Percentiles rank a stretch among this genome's conserved stretches.
Evolutionary conservation across 2,329 filamentous ascomycete species (phyloP).

Genomic region (Cladosporium austrohemisphaericum): DNA sequence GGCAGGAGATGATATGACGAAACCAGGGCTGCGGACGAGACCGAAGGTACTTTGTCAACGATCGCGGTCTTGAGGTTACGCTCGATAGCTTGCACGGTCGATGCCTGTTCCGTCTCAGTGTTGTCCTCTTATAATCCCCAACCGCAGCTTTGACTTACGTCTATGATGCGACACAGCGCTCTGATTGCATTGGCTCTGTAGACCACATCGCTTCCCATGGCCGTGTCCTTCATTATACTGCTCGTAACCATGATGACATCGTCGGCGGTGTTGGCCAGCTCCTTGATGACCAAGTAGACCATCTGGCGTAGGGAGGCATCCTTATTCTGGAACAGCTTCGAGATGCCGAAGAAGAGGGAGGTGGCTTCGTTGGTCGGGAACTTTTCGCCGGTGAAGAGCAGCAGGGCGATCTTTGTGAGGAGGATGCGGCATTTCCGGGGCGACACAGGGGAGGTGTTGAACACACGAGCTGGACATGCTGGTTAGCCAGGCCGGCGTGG

Average conservation of each 20-base stretch:
- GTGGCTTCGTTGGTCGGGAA: slow-evolving; percentile 98
- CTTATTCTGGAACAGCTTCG: slow-evolving; percentile 99
- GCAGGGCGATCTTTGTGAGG: slow-evolving; percentile 92
- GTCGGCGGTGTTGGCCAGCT: slow-evolving; percentile 89
- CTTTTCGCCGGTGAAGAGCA: slow-evolving; percentile 93
- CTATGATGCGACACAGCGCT: slow-evolving; percentile 92
- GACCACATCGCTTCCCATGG: slow-evolving; percentile 87
- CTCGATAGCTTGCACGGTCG: slow-evolving; percentile 95
- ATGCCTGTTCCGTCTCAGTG: slow-evolving; percentile 57
- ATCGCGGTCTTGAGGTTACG: slow-evolving; percentile 98
- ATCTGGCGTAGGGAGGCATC: slow-evolving; percentile 97
- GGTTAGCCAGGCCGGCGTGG: slow-evolving; percentile 9
- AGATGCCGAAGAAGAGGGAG: slow-evolving; percentile 97
- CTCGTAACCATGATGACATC: slow-evolving; percentile 99
- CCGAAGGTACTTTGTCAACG: slow-evolving; percentile 97
- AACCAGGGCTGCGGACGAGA: slow-evolving; percentile 91
- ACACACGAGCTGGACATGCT: slow-evolving; percentile 71
- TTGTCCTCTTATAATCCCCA: background rate
- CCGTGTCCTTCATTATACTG: slow-evolving; percentile 99
- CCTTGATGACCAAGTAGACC: slow-evolving; percentile 98
- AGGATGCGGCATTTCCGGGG: slow-evolving; percentile 96
- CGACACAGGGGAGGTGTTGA: slow-evolving; percentile 96
- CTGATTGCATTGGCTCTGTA: slow-evolving; percentile 95
- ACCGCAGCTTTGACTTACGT: slow-evolving; percentile 66
- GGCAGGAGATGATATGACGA: slow-evolving; percentile 97